Percentiles rank a stretch among this genome's conserved stretches.
These are phyloP conservation scores for Cercospora sp. DNA, from an alignment of 2,329 filamentous ascomycete genomes.

Conservation along the genomic window DNA sequence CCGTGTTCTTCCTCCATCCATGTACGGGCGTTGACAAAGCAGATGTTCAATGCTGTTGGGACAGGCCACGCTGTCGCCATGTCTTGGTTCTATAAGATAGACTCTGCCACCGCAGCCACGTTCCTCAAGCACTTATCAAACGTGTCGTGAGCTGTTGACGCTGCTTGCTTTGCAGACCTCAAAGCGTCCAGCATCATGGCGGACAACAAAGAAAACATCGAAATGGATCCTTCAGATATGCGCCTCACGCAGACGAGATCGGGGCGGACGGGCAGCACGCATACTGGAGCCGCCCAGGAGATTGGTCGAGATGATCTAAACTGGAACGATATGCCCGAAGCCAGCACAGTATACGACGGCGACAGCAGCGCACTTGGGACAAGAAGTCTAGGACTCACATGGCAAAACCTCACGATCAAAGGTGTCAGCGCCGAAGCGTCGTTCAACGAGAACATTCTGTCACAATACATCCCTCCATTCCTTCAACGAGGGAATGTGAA, in stretches of 20 bases:
- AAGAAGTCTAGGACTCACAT: conserved; percentile 59
- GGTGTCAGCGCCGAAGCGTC: conserved; percentile 62
- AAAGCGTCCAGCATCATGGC: background rate
- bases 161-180: background rate
- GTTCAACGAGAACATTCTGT: conserved; percentile 60
- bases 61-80: background rate
- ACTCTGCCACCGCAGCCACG: background rate
- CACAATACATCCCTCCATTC: conserved; percentile 46
- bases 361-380: background rate
- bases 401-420: conserved; percentile 64
- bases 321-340: background rate
- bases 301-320: background rate
- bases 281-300: background rate
- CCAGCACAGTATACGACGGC: background rate
- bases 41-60: background rate
- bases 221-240: background rate
- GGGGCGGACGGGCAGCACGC: background rate
- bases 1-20: background rate
- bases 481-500: conserved; percentile 36
- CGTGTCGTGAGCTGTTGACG: background rate
- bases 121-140: background rate
- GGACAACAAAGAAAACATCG: background rate
- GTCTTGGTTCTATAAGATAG: background rate
- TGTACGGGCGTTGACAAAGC: background rate
- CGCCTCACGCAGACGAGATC: background rate